Evolutionary conservation across 1,139 yeast species (phyloP).

Genomic region (Pichia sp.): DNA sequence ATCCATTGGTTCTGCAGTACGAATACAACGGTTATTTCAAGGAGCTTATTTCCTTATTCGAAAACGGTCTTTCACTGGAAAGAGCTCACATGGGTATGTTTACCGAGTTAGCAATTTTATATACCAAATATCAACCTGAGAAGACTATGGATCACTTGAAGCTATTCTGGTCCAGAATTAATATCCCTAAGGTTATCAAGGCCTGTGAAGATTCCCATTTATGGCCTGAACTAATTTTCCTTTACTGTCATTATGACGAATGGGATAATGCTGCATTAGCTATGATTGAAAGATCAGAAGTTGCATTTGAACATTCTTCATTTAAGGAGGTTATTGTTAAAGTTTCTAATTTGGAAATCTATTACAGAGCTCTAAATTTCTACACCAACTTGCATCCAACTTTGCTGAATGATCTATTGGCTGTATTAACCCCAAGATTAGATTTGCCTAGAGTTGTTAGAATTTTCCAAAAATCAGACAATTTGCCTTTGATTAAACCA

Average conservation of each 20-base stretch:
- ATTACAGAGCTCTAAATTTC: slow-evolving; percentile 94
- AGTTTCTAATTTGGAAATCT: slow-evolving; percentile 92
- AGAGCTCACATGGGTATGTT: slow-evolving; percentile 99
- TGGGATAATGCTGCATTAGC: slow-evolving; percentile 98
- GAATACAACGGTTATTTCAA: slow-evolving; percentile 88
- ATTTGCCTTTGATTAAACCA: slow-evolving; percentile 91
- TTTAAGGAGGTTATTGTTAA: slow-evolving; percentile 93
- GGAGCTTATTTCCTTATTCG: slow-evolving; percentile 85
- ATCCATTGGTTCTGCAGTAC: slow-evolving; percentile 79
- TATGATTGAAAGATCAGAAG: slow-evolving; percentile 93
- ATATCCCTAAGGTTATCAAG: slow-evolving; percentile 92
- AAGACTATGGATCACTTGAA: slow-evolving; percentile 95
- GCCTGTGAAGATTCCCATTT: slow-evolving; percentile 92
- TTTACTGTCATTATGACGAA: slow-evolving; percentile 97
- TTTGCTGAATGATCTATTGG: slow-evolving; percentile 74
- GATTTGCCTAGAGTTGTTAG: slow-evolving; percentile 94
- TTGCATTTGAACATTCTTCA: slow-evolving; percentile 87
- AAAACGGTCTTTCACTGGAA: slow-evolving; percentile 92
- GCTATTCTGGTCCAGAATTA: slow-evolving; percentile 95
- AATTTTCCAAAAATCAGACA: slow-evolving; percentile 91
- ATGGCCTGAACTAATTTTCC: slow-evolving; percentile 94
- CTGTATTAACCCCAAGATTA: slow-evolving; percentile 82
- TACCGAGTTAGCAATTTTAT: slow-evolving; percentile 87
- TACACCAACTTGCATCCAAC: slow-evolving; percentile 91
- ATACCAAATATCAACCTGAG: slow-evolving; percentile 84